Base-by-base conservation (phyloP, 352 stramenopile genomes). In the Phytophthora tentaculata region DNA sequence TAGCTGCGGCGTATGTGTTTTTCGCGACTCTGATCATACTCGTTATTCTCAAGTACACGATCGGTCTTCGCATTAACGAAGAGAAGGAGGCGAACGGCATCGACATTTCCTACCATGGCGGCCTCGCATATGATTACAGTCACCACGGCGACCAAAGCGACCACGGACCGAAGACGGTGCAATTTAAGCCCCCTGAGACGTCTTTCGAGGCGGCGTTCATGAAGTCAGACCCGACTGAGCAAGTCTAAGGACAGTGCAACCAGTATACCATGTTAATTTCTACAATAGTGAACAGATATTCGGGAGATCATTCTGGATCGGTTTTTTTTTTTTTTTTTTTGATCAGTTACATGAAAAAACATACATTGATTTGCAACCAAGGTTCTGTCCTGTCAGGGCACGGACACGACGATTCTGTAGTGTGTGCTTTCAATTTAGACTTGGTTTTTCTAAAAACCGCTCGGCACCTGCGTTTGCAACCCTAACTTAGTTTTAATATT, bases 31-130 rank as follows among this genome's bases (percentile, higher is more conserved):
- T 88, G 14, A 14, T 89, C 14, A 88, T 94, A 45, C 61, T 94
- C 10, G 64, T 91, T 48, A 65, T 79, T 45, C 73, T 94, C 45
- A 89, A 89, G 60, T 81, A 85, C 69, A 89, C 82, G 0, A 71
- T 90, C 20, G 80, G 85, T 6, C 64, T 94, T 51, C 83, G 84
- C n/a, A 83, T 94, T 19, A 77, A 81, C 13, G 82, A 87, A 32
- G 83, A 88, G 39, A 90, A 88, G 64, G 85, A 94, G 55, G 73
- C 88, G 37, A 84, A 83, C 44, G 85, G 85, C 32, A 80, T 94
- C 22, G 86, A 94, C 62, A 64, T 92, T 16, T 87, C 82, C 29
- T 89, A 92, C 71, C 84, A 91, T 56, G 84, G 83, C 24, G 84
- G 83, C 17, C 67, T 71, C n/a, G 84, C 81, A 10, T 91, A 93